Evolutionary conservation across 2,329 filamentous ascomycete genomes (phyloP).

Genomic region (Plectosphaerella sp.): DNA sequence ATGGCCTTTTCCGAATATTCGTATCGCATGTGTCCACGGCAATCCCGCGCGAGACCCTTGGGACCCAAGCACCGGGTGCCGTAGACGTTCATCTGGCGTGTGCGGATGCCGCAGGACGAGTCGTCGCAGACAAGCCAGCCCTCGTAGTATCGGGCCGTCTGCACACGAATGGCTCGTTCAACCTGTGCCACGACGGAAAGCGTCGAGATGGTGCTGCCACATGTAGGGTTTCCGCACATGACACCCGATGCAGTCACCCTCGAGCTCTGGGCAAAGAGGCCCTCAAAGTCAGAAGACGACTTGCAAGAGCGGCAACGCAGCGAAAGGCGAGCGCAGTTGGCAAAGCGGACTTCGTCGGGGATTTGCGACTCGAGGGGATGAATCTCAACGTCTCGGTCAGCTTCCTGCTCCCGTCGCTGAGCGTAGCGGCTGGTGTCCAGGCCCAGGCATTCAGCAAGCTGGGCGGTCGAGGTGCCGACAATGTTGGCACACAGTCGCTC

Average conservation of each 20-base stretch:
- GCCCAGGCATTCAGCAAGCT: constrained; percentile 88
- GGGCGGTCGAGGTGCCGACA: constrained; percentile 81
- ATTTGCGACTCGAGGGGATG: constrained; percentile 92
- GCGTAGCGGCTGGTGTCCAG: constrained; percentile 83
- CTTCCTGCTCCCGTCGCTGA: constrained; percentile 40
- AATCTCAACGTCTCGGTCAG: constrained; percentile 63
- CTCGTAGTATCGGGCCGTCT: constrained; percentile 84
- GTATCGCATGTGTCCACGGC: constrained; percentile 81
- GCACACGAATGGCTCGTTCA: constrained; percentile 74
- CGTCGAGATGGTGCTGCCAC: constrained; percentile 60
- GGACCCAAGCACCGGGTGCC: constrained; percentile 86
- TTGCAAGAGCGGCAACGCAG: constrained; percentile 83
- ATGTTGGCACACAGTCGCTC: constrained; percentile 97
- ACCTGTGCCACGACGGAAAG: constrained; percentile 81
- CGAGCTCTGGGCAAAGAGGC: constrained; percentile 55
- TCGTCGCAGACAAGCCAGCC: constrained; percentile 91
- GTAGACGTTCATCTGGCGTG: constrained; percentile 89
- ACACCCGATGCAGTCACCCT: constrained; percentile 71
- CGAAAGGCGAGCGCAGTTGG: constrained; percentile 69
- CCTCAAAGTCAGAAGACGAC: constrained; percentile 67
- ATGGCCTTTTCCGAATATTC: constrained; percentile 84
- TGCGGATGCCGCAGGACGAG: constrained; percentile 77
- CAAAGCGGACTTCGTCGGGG: constrained; percentile 85
- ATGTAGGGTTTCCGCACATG: constrained; percentile 57
- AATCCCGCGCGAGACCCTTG: constrained; percentile 77